These are phyloP conservation scores for Monascus ruber DNA, from an alignment of 2,329 filamentous ascomycete species.

Conservation along the genomic window DNA sequence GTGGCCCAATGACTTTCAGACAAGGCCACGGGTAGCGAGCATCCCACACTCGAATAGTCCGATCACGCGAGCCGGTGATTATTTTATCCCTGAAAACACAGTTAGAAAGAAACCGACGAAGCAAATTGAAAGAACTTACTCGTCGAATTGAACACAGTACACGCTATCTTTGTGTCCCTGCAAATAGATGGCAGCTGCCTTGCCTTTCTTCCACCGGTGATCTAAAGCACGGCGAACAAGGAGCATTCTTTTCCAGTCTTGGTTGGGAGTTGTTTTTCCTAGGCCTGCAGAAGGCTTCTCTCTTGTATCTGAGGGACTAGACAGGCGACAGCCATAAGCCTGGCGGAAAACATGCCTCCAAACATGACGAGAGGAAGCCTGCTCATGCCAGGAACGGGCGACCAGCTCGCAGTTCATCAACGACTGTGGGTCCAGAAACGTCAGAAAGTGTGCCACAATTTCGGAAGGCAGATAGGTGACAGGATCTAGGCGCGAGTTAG, in stretches of 20 bases:
- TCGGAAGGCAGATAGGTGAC: slow-evolving; percentile 46
- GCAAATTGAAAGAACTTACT: slow-evolving; percentile 44
- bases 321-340: slow-evolving; percentile 38
- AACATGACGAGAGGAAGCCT: slow-evolving; percentile 46
- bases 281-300: slow-evolving; percentile 43
- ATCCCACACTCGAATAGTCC: slow-evolving; percentile 93
- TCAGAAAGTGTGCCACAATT: slow-evolving; percentile 47
- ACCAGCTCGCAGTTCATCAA: slow-evolving; percentile 46
- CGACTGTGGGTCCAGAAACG: slow-evolving; percentile 47
- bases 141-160: slow-evolving; percentile 96
- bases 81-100: slow-evolving; percentile 62
- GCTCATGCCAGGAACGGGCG: slow-evolving; percentile 44
- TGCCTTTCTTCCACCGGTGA: slow-evolving; percentile 65
- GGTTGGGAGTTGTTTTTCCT: slow-evolving; percentile 46
- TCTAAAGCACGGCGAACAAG: slow-evolving; percentile 64
- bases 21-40: slow-evolving; percentile 73
- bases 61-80: slow-evolving; percentile 89
- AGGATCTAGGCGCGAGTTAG: slow-evolving; percentile 35
- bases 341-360: slow-evolving; percentile 53
- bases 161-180: slow-evolving; percentile 93
- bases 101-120: slow-evolving; percentile 21
- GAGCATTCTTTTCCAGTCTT: slow-evolving; percentile 82
- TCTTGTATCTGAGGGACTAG: slow-evolving; percentile 22
- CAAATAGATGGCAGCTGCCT: slow-evolving; percentile 73
- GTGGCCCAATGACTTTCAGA: slow-evolving; percentile 69